Evolutionary conservation across 192 early-diverging fungal genomes (phyloP), one percentile per base, ranked within the genome.

Genomic region (Rhizophagus clarus): DNA sequence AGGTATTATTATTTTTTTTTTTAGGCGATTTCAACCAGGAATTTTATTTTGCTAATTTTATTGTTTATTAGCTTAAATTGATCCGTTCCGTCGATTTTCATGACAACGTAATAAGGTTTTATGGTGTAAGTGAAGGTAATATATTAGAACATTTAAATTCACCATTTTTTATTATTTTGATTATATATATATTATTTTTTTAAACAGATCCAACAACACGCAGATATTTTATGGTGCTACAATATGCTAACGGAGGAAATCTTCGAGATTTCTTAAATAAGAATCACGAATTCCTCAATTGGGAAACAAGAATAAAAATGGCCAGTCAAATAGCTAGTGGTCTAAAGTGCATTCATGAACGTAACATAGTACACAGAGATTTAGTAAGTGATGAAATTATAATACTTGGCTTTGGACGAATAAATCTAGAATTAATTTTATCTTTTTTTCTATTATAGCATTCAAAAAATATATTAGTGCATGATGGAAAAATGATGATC

Each of bases 351-450:
- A 70, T 70, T 40, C 68, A 70, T 37, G 68, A 70, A n/a, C 78
- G 62, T 56, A 79, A 26, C 63, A 82, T 71, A 61, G 37, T 77
- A 81, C 63, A 75, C 47, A n/a, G 45, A 77, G 62, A 77, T 42
- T 42, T 66, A 62, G 73, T 26, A n/a, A n/a, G 32, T 73, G 42
- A 56, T 22, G 11, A 45, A 45, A 2, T 45, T 45, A 45, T 45
- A 45, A 45, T 45, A 45, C 11, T 12, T 45, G 1, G 2, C 11
- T 45, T 45, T 45, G 42, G 11, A 45, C 9, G 12, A 45, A 45
- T n/a, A 45, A 45, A 11, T 45, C 42, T 45, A 12, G 42, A 12
- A 45, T 45, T 45, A 45, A 45, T 12, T 12, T 11, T 45, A 5
- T 12, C 4, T 4, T 20, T 56, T 56, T 47, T 32, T 12, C 51